Percentiles rank a stretch among this genome's conserved stretches.
Evolutionary conservation across 176 grass and related monocot species (phyloP).

Genomic region (Metroxylon sagu): DNA sequence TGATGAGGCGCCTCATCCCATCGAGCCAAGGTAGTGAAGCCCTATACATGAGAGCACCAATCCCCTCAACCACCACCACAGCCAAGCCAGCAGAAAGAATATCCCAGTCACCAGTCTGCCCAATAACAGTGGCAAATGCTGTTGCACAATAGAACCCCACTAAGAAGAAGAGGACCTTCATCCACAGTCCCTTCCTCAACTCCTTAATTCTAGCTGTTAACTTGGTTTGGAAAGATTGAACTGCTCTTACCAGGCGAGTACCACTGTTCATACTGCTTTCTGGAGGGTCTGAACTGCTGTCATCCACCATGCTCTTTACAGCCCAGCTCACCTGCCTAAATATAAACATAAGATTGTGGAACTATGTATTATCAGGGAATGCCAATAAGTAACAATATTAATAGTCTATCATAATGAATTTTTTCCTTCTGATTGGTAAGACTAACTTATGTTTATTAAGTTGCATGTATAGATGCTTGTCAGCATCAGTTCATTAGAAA

Average conservation of each 20-base stretch:
- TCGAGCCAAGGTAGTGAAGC: conserved; percentile 45
- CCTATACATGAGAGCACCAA: conserved; percentile 85
- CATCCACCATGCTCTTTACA: conserved; percentile 36
- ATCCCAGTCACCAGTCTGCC: conserved; percentile 95
- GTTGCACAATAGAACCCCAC: conserved; percentile 86
- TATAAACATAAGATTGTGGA: not conserved
- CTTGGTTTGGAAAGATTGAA: conserved; percentile 40
- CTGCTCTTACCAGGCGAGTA: conserved; percentile 45
- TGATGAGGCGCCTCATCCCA: conserved; percentile 48
- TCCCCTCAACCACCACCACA: conserved; percentile 71
- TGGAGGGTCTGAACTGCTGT: conserved; percentile 20
- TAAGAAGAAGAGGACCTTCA: conserved; percentile 85
- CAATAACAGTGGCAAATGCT: conserved; percentile 83
- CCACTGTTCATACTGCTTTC: conserved; percentile 30
- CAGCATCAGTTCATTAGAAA: too few relatives aligned
- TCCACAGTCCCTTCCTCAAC: conserved; percentile 37
- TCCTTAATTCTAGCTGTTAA: conserved; percentile 37
- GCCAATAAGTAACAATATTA: too few relatives aligned
- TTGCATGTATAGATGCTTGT: too few relatives aligned
- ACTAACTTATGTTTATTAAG: too few relatives aligned
- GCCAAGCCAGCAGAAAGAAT: conserved; percentile 85
- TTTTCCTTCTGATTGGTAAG: too few relatives aligned
- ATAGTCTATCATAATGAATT: too few relatives aligned
- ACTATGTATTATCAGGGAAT: too few relatives aligned
- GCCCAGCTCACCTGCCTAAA: conserved; percentile 25